Conservation (phyloP, 2,329 filamentous ascomycete genomes). For the Blastomyces emzantsi region DNA sequence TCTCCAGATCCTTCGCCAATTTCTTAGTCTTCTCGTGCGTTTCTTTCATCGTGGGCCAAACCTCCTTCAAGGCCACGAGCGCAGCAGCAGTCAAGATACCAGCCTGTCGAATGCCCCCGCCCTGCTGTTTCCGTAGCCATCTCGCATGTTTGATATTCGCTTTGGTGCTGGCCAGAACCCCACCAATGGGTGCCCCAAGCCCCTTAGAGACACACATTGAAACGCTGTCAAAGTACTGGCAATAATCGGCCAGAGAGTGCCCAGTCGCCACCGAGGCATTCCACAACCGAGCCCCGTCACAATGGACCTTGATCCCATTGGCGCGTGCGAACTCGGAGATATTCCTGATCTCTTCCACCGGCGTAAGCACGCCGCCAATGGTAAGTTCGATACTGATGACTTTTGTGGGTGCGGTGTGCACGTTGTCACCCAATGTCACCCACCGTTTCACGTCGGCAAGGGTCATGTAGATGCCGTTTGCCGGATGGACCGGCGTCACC, state of each 20-base stretch:
- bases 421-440: conserved; percentile 53
- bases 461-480: conserved; percentile 11
- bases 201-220: conserved; percentile 68
- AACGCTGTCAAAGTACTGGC: conserved; percentile 57
- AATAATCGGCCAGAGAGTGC: conserved; percentile 54
- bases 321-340: conserved; percentile 57
- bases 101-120: conserved; percentile 64
- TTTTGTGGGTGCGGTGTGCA: conserved; percentile 66
- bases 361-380: conserved; percentile 62
- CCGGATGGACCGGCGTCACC: conserved; percentile 11
- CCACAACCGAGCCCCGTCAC: conserved; percentile 68
- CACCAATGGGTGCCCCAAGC: conserved; percentile 64
- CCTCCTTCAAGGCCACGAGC: conserved; percentile 19
- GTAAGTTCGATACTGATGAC: conserved; percentile 76
- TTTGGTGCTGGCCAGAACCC: conserved; percentile 51
- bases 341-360: conserved; percentile 54
- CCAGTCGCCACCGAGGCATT: conserved; percentile 61
- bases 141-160: conserved; percentile 51
- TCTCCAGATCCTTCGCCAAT: conserved; percentile 17
- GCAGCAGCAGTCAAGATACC: conserved; percentile 20
- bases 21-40: conserved; percentile 20
- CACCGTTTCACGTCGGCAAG: conserved; percentile 55
- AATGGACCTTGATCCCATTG: conserved; percentile 56
- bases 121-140: conserved; percentile 64
- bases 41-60: conserved; percentile 21